phyloP scores from a whole-genome alignment of 192 early-diverging fungal species.

The Piromyces sp. region DNA sequence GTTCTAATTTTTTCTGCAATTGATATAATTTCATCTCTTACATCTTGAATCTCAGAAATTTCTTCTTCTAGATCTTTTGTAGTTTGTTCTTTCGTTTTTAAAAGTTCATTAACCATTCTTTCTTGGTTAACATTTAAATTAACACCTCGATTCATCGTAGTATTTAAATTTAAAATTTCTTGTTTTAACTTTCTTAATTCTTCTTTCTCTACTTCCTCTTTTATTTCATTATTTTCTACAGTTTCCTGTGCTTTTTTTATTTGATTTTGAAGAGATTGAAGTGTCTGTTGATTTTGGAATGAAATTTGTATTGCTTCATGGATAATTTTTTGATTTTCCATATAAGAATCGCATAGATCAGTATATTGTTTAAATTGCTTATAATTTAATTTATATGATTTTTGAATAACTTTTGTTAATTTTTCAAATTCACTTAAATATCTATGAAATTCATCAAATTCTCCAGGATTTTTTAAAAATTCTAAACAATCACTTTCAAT shows the following conservation, averaged over 20 bases:
- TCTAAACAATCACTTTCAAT: not conserved
- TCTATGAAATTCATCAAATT: not conserved
- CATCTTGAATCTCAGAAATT: constrained; percentile 30
- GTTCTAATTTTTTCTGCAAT: constrained; percentile 27
- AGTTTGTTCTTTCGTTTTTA: constrained; percentile 28
- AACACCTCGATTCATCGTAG: constrained; percentile 37
- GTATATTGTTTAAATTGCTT: not conserved
- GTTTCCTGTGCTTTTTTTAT: constrained; percentile 24
- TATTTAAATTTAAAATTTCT: constrained; percentile 25
- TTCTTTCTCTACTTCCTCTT: constrained; percentile 28
- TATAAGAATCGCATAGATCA: not conserved
- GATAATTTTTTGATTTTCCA: not conserved
- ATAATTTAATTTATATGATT: not conserved
- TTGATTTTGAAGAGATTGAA: constrained; percentile 22
- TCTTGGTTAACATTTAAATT: constrained; percentile 34
- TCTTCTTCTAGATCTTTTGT: constrained; percentile 34
- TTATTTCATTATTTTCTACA: constrained; percentile 15
- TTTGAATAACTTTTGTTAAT: not conserved
- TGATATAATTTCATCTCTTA: constrained; percentile 22
- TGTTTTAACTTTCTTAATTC: constrained; percentile 26
- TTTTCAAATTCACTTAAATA: not conserved
- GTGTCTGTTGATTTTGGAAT: constrained; percentile 14
- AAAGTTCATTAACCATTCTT: constrained; percentile 29
- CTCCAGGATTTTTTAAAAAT: not conserved
- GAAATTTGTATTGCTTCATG: not conserved